Conservation (phyloP, 306 rosid genomes). For the Casuarina equisetifolia region DNA sequence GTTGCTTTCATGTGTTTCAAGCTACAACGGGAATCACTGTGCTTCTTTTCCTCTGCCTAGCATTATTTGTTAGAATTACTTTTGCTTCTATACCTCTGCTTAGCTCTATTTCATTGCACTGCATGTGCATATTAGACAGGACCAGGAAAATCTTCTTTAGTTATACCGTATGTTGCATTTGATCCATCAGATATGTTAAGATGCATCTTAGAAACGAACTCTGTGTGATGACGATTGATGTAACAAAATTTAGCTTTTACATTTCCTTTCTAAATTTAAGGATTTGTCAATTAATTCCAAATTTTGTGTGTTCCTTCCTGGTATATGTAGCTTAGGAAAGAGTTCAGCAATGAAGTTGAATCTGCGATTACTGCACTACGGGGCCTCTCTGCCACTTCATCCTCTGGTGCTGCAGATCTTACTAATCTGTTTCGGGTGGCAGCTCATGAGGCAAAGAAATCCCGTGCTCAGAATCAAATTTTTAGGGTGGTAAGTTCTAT, state of each 20-base stretch:
- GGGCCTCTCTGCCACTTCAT: slow-evolving; percentile 50
- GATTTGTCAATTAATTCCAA: not conserved
- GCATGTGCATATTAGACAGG: not conserved
- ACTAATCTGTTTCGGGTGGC: slow-evolving; percentile 73
- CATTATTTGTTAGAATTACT: not conserved
- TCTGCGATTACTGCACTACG: slow-evolving; percentile 60
- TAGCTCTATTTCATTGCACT: not conserved
- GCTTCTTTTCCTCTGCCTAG: not conserved
- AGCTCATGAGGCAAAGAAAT: slow-evolving; percentile 82
- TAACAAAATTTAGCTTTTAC: not conserved
- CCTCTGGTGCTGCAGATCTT: slow-evolving; percentile 73
- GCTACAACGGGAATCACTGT: not conserved
- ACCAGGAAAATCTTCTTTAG: not conserved
- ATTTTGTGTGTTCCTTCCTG: not conserved
- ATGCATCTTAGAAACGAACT: not conserved
- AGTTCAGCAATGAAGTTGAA: slow-evolving; percentile 74
- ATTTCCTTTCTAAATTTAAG: not conserved
- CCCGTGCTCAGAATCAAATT: slow-evolving; percentile 64
- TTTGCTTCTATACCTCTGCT: not conserved
- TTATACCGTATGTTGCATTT: not conserved
- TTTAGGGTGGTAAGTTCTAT: slow-evolving; percentile 67
- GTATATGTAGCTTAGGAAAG: slow-evolving; percentile 61
- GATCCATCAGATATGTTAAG: slow-evolving; percentile 4
- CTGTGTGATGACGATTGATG: not conserved
- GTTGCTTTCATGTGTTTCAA: no score